Conservation (phyloP, 169 alveolate species). For the Cryptosporidium baileyi region DNA sequence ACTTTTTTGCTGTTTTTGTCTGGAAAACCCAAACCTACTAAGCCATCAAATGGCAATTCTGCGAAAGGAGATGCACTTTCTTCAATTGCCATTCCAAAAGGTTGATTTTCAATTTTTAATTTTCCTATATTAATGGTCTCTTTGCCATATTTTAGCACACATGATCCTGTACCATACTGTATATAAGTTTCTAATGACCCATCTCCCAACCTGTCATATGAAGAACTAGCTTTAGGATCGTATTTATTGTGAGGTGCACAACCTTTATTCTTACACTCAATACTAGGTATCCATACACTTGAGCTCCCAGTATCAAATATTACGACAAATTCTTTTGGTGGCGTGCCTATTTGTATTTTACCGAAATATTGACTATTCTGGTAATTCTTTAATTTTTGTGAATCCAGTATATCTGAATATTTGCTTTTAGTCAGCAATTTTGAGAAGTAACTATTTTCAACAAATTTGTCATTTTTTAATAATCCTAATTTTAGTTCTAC, state of each 20-base stretch:
- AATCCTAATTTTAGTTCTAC: constrained; percentile 18
- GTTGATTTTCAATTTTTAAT: constrained; percentile 79
- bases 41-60: constrained; percentile 91
- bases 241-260: constrained; percentile 84
- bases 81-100: constrained; percentile 87
- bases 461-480: neutral
- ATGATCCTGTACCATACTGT: constrained; percentile 81
- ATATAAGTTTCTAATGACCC: constrained; percentile 71
- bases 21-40: constrained; percentile 92
- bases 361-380: constrained; percentile 91
- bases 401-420: constrained; percentile 51
- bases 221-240: constrained; percentile 79
- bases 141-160: constrained; percentile 70
- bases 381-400: constrained; percentile 82
- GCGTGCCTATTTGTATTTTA: constrained; percentile 86
- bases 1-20: constrained; percentile 72
- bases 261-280: constrained; percentile 81
- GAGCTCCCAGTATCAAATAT: constrained; percentile 90
- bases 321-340: constrained; percentile 85
- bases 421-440: constrained; percentile 46
- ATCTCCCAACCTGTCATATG: constrained; percentile 76
- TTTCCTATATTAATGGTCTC: constrained; percentile 48
- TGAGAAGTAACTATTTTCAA: constrained; percentile 23
- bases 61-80: constrained; percentile 88
- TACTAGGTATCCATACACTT: constrained; percentile 88